Conservation (phyloP, 2,329 filamentous ascomycete species). For the Neopestalotiopsis sp. region DNA sequence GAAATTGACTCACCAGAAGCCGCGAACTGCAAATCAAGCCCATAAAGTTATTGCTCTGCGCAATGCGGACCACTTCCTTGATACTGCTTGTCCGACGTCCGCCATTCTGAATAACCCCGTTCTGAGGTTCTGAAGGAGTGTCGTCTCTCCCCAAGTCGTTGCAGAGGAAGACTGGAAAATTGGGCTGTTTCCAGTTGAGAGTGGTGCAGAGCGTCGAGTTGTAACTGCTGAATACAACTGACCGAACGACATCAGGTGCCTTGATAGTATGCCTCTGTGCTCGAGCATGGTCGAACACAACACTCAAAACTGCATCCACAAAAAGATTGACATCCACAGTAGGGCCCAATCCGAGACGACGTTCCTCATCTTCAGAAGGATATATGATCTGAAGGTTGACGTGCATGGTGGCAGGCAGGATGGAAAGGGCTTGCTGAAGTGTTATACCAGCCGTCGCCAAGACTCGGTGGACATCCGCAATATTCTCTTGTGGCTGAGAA, state of each 20-base stretch:
- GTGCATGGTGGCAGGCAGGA: conserved; percentile 80
- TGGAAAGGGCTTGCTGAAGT: conserved; percentile 74
- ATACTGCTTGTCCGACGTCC: conserved; percentile 82
- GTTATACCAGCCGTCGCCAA: conserved; percentile 80
- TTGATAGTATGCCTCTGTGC: conserved; percentile 63
- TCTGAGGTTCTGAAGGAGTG: conserved; percentile 35
- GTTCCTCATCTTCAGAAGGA: conserved; percentile 77
- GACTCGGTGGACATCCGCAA: conserved; percentile 72
- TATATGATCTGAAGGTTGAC: conserved; percentile 93
- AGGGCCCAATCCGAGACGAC: conserved; percentile 70
- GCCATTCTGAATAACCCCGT: conserved; percentile 53
- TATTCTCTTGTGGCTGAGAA: conserved; percentile 53
- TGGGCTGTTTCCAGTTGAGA: conserved; percentile 98
- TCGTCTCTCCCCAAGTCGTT: conserved; percentile 82
- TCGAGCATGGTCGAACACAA: conserved; percentile 91
- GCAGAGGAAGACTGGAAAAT: conserved; percentile 94
- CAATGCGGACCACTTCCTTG: conserved; percentile 92
- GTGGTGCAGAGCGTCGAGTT: conserved; percentile 90
- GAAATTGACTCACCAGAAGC: conserved; percentile 71
- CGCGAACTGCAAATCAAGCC: conserved; percentile 89
- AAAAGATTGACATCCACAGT: conserved; percentile 84
- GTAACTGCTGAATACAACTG: conserved; percentile 93
- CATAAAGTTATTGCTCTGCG: conserved; percentile 98
- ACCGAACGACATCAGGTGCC: conserved; percentile 76
- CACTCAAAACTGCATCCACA: conserved; percentile 80